phyloP scores from a whole-genome alignment of 2,329 filamentous ascomycete genomes.

The Aspergillus thermomutatus region DNA sequence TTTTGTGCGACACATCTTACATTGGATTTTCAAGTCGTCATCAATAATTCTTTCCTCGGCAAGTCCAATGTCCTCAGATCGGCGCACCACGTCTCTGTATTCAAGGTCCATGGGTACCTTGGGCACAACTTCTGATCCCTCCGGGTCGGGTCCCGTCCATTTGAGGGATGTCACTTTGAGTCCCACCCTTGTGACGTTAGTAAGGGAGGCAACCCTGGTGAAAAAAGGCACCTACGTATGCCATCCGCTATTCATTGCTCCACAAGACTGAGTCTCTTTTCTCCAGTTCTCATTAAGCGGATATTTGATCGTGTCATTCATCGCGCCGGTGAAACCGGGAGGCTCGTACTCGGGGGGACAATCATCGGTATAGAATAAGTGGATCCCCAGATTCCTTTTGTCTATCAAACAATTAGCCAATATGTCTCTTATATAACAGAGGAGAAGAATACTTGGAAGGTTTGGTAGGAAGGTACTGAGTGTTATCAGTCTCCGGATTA shows the following conservation, averaged over 20 bases:
- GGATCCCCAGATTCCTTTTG: slow-evolving; percentile 42
- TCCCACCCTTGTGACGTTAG: slow-evolving; percentile 28
- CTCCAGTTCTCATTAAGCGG: slow-evolving; percentile 37
- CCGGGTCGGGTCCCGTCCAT: slow-evolving; percentile 24
- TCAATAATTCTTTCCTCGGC: slow-evolving; percentile 3
- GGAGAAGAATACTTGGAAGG: slow-evolving; percentile 38
- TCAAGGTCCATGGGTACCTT: slow-evolving; percentile 29
- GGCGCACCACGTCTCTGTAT: slow-evolving; percentile 23
- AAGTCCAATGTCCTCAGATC: slow-evolving; percentile 27
- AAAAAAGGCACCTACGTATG: slow-evolving; percentile 33
- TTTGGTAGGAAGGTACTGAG: slow-evolving; percentile 38
- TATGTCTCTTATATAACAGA: background rate
- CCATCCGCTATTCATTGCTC: slow-evolving; percentile 35
- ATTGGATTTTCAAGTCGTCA: background rate
- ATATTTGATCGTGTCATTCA: slow-evolving; percentile 32
- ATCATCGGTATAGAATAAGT: slow-evolving; percentile 44
- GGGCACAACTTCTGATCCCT: slow-evolving; percentile 20
- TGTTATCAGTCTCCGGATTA: slow-evolving; percentile 41
- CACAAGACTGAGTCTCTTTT: slow-evolving; percentile 31
- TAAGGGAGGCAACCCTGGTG: background rate
- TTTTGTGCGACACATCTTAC: background rate
- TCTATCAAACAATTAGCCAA: slow-evolving; percentile 20
- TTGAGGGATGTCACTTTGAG: slow-evolving; percentile 34
- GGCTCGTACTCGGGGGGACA: slow-evolving; percentile 40
- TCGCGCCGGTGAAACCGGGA: slow-evolving; percentile 36